Conservation (phyloP, 106 monocot genomes). For the Dendrobium officinale region DNA sequence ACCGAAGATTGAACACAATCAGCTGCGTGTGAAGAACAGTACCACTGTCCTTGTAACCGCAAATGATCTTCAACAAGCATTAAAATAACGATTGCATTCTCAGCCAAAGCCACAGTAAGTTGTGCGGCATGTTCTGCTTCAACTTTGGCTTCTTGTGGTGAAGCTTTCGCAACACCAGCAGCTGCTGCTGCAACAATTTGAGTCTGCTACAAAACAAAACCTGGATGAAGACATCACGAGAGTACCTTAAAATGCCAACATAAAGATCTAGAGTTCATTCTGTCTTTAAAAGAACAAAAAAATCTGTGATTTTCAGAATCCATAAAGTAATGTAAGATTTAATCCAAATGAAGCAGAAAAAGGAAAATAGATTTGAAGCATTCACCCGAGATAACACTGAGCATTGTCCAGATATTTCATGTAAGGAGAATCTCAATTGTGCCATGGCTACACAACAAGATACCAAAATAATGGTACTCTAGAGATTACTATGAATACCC, state of each 20-base stretch:
- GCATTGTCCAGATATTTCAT: background rate
- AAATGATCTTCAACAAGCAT: conserved; percentile 99
- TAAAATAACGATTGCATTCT: conserved; percentile 91
- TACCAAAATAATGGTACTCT: background rate
- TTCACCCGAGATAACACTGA: background rate
- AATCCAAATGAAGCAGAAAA: background rate
- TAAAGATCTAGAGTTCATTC: background rate
- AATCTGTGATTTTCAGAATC: background rate
- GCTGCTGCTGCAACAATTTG: conserved; percentile 98
- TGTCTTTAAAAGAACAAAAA: background rate
- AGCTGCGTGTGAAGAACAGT: conserved; percentile 28
- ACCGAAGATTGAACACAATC: conserved; percentile 31
- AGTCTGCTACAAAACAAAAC: conserved; percentile 63
- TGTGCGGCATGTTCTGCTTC: conserved; percentile 88
- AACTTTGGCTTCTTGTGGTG: conserved; percentile 71
- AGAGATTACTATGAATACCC: background rate
- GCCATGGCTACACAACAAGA: background rate
- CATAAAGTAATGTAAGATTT: background rate
- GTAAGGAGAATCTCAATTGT: background rate
- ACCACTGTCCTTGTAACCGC: conserved; percentile 69
- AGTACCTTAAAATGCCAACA: conserved; percentile 5
- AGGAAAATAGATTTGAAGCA: background rate
- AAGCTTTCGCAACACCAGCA: conserved; percentile 86
- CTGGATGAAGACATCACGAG: conserved; percentile 32
- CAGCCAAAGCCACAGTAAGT: conserved; percentile 89